Conservation (phyloP, 2,329 filamentous ascomycete species). For the Lithohypha guttulata region DNA sequence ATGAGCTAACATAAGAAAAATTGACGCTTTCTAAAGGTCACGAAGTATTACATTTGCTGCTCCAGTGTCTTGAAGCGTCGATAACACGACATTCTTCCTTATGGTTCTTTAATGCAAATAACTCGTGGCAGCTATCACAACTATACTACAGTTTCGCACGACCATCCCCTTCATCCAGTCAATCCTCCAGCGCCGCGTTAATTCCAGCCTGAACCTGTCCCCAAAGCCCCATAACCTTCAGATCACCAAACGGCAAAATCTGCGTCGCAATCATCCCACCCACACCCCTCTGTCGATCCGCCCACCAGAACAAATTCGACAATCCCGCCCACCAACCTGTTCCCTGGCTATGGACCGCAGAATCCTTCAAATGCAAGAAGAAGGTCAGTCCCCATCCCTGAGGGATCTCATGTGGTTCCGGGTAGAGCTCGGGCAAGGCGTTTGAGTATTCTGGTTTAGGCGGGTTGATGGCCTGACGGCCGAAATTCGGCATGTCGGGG, state of each 20-base stretch:
- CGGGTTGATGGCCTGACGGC: slow-evolving; percentile 34
- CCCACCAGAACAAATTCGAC: slow-evolving; percentile 53
- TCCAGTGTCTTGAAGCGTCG: too few relatives aligned
- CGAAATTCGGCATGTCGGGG: slow-evolving; percentile 44
- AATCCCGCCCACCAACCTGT: slow-evolving; percentile 51
- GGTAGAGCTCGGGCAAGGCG: slow-evolving; percentile 43
- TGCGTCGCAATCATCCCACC: slow-evolving; percentile 22
- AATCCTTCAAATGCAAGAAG: slow-evolving; percentile 37
- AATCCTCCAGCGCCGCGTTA: slow-evolving; percentile 12
- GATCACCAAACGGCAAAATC: slow-evolving; percentile 21
- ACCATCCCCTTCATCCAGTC: too few relatives aligned
- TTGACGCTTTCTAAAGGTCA: too few relatives aligned
- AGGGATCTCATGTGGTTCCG: slow-evolving; percentile 35
- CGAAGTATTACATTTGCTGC: too few relatives aligned
- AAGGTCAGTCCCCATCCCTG: slow-evolving; percentile 58
- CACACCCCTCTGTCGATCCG: slow-evolving; percentile 42
- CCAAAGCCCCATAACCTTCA: slow-evolving; percentile 20
- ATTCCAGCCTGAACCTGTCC: slow-evolving; percentile 19
- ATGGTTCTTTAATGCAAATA: too few relatives aligned
- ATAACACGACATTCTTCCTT: too few relatives aligned
- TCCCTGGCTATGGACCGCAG: slow-evolving; percentile 42
- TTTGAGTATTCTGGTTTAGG: slow-evolving; percentile 43
- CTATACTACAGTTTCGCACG: too few relatives aligned
- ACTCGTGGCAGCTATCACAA: too few relatives aligned
- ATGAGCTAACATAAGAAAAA: too few relatives aligned